Conservation (phyloP, 495 filamentous ascomycete genomes). For the Choiromyces venosus region DNA sequence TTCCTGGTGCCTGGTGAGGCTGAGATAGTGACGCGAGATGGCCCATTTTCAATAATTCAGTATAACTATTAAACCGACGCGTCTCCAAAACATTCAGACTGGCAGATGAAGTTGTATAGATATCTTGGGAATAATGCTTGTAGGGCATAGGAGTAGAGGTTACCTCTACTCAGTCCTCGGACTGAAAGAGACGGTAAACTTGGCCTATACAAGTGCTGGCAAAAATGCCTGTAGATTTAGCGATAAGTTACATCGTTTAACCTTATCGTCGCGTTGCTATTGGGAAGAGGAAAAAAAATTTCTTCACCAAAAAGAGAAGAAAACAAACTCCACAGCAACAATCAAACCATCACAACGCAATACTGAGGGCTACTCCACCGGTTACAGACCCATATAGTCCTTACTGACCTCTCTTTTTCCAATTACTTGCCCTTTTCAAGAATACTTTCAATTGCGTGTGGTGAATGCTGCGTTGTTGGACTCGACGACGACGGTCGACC, state of each 20-base stretch:
- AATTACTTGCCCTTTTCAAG: not conserved
- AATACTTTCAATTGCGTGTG: not conserved
- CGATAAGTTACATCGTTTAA: not conserved
- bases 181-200: not conserved
- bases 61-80: not conserved
- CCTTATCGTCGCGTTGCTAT: not conserved
- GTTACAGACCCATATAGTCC: not conserved
- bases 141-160: not conserved
- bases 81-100: not conserved
- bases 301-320: not conserved
- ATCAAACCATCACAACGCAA: not conserved
- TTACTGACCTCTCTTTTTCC: not conserved
- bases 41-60: not conserved
- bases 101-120: not conserved
- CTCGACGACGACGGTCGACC: not conserved
- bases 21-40: not conserved
- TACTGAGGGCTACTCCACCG: not conserved
- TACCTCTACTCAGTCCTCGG: not conserved
- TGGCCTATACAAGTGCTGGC: not conserved
- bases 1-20: not conserved
- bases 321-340: not conserved
- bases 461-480: conserved; percentile 4
- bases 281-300: not conserved
- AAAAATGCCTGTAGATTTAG: not conserved
- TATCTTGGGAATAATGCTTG: not conserved